phyloP scores from a whole-genome alignment of 345 rosid species.

The Rhodamnia rubescens region DNA sequence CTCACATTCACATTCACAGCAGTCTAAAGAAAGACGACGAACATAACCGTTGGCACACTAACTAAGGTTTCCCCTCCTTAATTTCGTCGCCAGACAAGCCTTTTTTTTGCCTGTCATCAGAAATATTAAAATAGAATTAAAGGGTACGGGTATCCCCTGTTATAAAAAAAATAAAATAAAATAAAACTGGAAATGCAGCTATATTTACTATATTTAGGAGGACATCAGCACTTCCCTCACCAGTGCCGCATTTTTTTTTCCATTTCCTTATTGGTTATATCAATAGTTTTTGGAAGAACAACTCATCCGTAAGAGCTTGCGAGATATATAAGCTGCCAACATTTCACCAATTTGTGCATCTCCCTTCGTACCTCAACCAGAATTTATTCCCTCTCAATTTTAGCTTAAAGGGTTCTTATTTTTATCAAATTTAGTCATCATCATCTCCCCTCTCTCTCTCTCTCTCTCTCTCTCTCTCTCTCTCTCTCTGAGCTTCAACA shows the following conservation, averaged over 20 bases:
- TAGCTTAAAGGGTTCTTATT: neutral
- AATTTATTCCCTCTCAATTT: neutral
- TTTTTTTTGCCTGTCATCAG: neutral
- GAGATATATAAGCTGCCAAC: conserved; percentile 26
- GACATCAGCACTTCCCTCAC: neutral
- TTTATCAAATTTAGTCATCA: neutral
- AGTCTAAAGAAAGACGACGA: neutral
- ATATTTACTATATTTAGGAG: neutral
- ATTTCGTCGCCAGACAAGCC: neutral
- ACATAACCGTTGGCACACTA: neutral
- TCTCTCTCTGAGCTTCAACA: neutral
- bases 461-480: neutral
- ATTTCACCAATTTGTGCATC: conserved; percentile 15
- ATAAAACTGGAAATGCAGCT: neutral
- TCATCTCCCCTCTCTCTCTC: conserved; percentile 3
- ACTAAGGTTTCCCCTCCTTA: neutral
- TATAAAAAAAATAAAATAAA: neutral
- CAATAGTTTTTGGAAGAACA: neutral
- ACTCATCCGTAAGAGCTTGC: conserved; percentile 6
- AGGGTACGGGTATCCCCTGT: neutral
- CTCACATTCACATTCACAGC: neutral
- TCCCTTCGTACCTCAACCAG: conserved; percentile 4
- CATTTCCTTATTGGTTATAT: neutral
- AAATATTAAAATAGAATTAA: neutral
- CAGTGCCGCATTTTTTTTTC: neutral